Conservation (phyloP, 257 asterid species). For the Scutellaria baicalensis region DNA sequence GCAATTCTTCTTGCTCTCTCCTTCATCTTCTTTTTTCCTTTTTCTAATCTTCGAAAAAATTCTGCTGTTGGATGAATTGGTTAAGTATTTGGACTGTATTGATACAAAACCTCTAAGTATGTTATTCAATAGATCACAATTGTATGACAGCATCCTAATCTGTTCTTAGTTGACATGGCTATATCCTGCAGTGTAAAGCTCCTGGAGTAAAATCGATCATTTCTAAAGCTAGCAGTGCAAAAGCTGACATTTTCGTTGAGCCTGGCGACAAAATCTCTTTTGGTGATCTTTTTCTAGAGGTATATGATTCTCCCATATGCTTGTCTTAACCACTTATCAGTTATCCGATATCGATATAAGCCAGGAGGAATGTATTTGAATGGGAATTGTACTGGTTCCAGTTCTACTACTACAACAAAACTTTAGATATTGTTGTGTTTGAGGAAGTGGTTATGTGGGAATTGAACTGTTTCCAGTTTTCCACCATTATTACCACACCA, state of each 20-base stretch:
- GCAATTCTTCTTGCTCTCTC: neutral
- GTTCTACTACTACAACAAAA: neutral
- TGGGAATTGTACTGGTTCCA: neutral
- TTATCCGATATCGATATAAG: neutral
- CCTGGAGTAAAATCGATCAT: constrained; percentile 83
- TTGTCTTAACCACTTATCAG: neutral
- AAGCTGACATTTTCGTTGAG: constrained; percentile 77
- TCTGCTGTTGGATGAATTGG: neutral
- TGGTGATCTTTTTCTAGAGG: constrained; percentile 94
- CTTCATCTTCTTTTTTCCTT: neutral
- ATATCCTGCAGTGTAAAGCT: constrained; percentile 50
- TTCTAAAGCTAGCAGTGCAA: constrained; percentile 89
- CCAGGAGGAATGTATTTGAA: neutral
- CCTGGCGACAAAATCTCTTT: constrained; percentile 73
- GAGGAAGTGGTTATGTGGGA: constrained; percentile 3
- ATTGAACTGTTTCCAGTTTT: neutral
- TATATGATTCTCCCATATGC: constrained; percentile 16
- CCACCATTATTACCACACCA: neutral
- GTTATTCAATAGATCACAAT: neutral
- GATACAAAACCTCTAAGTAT: neutral
- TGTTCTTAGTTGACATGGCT: constrained; percentile 18
- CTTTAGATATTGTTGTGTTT: neutral
- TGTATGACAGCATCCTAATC: neutral
- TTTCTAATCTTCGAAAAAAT: neutral
- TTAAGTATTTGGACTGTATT: neutral